A percentile compares a stretch with the other conserved stretches of the same genome.
Conservation (phyloP, 441 rosid genomes). For the Arabidopsis hybrid region DNA sequence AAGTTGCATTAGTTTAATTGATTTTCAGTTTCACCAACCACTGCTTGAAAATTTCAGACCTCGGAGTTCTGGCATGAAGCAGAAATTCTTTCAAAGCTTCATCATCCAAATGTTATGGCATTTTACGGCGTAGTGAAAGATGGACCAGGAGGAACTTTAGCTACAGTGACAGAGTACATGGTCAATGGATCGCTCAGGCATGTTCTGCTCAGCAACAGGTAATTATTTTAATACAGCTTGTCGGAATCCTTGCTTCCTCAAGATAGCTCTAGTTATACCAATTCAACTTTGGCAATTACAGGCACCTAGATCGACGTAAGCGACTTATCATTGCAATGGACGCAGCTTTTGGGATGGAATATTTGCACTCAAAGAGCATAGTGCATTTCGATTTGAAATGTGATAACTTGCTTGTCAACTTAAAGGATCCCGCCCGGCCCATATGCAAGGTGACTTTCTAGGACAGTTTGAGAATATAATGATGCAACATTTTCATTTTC, state of each 20-base stretch:
- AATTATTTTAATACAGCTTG: constrained; percentile 27
- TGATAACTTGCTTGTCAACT: constrained; percentile 77
- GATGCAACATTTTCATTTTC: constrained; percentile 12
- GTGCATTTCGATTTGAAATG: constrained; percentile 81
- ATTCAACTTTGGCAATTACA: constrained; percentile 29
- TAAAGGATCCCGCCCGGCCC: constrained; percentile 73
- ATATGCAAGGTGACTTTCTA: constrained; percentile 64
- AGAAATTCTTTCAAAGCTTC: constrained; percentile 75
- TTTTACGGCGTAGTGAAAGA: constrained; percentile 78
- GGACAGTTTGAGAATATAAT: not conserved
- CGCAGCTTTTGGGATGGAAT: constrained; percentile 83
- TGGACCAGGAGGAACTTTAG: constrained; percentile 75
- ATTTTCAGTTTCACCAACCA: constrained; percentile 32
- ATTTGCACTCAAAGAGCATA: constrained; percentile 76
- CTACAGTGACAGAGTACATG: constrained; percentile 81
- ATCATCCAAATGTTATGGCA: constrained; percentile 82
- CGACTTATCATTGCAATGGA: constrained; percentile 77
- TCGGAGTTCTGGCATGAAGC: constrained; percentile 79
- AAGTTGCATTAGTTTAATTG: constrained; percentile 18
- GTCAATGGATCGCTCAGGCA: constrained; percentile 81
- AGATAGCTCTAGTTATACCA: constrained; percentile 6
- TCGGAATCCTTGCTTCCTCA: constrained; percentile 14
- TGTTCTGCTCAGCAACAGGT: constrained; percentile 74
- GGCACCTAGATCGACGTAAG: constrained; percentile 66
- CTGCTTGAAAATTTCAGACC: constrained; percentile 49